These are phyloP conservation scores for Candida nitratophila DNA, from an alignment of 805 yeast genomes.

Conservation along the genomic window DNA sequence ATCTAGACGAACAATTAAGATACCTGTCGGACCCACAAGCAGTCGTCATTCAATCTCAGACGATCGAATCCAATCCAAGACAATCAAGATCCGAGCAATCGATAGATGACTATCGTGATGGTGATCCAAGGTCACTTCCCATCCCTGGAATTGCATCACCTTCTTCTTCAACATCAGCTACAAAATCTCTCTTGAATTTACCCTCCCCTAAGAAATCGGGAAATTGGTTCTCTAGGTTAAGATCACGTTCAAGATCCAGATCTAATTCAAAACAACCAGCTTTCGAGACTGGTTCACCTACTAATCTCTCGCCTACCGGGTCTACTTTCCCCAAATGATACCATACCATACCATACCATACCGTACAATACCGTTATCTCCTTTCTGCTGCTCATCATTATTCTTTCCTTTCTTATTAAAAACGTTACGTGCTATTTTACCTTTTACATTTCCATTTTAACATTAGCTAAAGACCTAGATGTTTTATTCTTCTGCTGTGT, in stretches of 20 bases:
- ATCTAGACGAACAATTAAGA: neutral
- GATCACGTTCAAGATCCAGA: constrained; percentile 28
- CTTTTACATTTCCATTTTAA: too few relatives aligned
- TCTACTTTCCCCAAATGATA: neutral
- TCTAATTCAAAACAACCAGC: constrained; percentile 9
- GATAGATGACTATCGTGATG: too few relatives aligned
- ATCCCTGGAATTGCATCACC: neutral
- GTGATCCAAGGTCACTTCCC: too few relatives aligned
- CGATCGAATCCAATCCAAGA: constrained; percentile 22
- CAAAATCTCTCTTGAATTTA: too few relatives aligned
- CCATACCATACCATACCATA: too few relatives aligned
- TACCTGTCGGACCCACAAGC: neutral
- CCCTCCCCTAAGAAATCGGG: constrained; percentile 22
- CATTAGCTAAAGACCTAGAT: too few relatives aligned
- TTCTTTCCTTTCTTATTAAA: too few relatives aligned
- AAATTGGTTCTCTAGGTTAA: constrained; percentile 39
- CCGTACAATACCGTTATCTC: too few relatives aligned
- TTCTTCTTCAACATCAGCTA: neutral
- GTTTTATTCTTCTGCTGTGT: too few relatives aligned
- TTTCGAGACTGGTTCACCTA: neutral
- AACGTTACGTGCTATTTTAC: too few relatives aligned
- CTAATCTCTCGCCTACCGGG: neutral
- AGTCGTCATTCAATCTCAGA: too few relatives aligned
- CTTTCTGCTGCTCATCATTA: too few relatives aligned
- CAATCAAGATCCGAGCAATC: constrained; percentile 14